Evolutionary conservation across 169 alveolate species (phyloP), one percentile per base, ranked within the genome.

Genomic region (Plasmodium cynomolgi): DNA sequence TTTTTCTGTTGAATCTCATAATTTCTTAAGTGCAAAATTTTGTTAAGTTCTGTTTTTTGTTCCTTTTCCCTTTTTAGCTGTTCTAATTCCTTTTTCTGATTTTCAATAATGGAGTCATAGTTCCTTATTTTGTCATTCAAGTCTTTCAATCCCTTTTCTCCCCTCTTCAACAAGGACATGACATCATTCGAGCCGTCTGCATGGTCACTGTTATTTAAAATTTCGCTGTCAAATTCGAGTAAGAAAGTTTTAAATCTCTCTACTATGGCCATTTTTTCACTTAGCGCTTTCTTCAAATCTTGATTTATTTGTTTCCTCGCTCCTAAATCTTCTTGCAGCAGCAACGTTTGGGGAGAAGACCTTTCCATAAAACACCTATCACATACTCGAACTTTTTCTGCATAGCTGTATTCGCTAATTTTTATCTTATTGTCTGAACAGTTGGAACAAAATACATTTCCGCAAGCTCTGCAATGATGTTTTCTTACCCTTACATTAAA

Each of bases 321-420:
- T 54, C 96, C 97, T 84, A 96, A 85, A 80, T 96, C 97, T 95
- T 96, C 97, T 68, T 96, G 97, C 41, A 96, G 85, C n/a, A 97
- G 88, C 41, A 96, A 93, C 39, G 97, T 92, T 56, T 95, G 96
- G 72, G 94, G 92, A 54, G 97, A 90, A 3, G 96, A 93, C 50
- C 96, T 96, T 41, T 95, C 95, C 50, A 96, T 41, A 33, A 95
- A 84, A 82, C 97, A 96, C 50, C 93, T 96, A 39, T 92, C 94
- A 84, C 97, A 96, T 13, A 92, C 85, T 68, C 94, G 86, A 34
- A 92, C 93, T 37, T 84, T 95, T 62, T 93, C 84, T 29, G 95
- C 81, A 44, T 92, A 95, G 23, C 88, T n/a, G 20, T 73, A 83
- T 50, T 81, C 96, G 47, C 84, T 54, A 47, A 74, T 84, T 33